Conservation (phyloP, 768 basidiomycete species). For the Tylopilus sp. region DNA sequence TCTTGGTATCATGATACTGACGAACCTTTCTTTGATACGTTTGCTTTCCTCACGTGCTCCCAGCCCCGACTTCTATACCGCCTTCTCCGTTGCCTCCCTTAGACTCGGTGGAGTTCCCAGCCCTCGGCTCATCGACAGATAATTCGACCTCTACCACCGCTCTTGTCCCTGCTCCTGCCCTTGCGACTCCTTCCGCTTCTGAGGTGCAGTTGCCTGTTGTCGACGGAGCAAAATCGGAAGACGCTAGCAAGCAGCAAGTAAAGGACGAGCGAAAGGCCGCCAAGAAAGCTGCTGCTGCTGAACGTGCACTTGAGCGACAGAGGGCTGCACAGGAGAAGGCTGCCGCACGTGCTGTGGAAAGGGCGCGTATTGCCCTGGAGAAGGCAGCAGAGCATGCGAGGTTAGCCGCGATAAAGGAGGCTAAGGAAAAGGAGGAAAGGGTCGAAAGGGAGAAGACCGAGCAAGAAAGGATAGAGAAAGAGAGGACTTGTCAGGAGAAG, state of each 20-base stretch:
- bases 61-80: slow-evolving; percentile 34
- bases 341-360: slow-evolving; percentile 47
- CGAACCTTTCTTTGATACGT: slow-evolving; percentile 30
- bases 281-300: slow-evolving; percentile 60
- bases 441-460: slow-evolving; percentile 35
- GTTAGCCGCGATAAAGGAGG: slow-evolving; percentile 36
- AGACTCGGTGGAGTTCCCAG: slow-evolving; percentile 75
- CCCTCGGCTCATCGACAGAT: slow-evolving; percentile 37
- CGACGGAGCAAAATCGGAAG: slow-evolving; percentile 29
- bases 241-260: slow-evolving; percentile 43
- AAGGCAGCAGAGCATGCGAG: slow-evolving; percentile 55
- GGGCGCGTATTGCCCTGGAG: slow-evolving; percentile 48
- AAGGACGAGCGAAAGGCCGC: slow-evolving; percentile 62
- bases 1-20: slow-evolving; percentile 40
- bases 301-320: slow-evolving; percentile 60
- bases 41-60: slow-evolving; percentile 17
- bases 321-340: slow-evolving; percentile 58
- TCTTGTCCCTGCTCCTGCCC: no score
- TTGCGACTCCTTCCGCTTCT: slow-evolving; percentile 15
- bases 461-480: slow-evolving; percentile 39
- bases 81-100: slow-evolving; percentile 47
- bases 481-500: slow-evolving; percentile 31
- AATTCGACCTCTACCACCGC: slow-evolving; percentile 3
- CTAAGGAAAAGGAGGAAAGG: slow-evolving; percentile 36
- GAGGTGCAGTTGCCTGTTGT: slow-evolving; percentile 21